phyloP scores from a whole-genome alignment of 2,329 filamentous ascomycete species.

The Sporothrix curviconia region DNA sequence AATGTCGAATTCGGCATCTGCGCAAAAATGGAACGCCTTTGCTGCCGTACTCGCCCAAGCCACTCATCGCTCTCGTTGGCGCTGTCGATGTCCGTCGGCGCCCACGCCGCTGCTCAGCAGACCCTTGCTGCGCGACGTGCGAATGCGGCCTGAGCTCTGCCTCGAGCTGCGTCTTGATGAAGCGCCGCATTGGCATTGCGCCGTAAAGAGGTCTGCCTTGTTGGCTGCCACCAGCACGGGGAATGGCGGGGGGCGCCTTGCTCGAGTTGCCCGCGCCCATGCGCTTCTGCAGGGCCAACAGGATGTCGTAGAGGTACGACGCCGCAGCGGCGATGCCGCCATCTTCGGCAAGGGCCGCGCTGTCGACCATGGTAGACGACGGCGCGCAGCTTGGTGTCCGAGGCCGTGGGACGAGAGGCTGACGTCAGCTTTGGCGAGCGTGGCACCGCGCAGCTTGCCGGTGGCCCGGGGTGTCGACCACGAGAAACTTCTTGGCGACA shows the following conservation, averaged over 20 bases:
- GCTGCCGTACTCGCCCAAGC: conserved; percentile 73
- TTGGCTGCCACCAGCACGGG: conserved; percentile 84
- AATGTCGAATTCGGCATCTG: conserved; percentile 78
- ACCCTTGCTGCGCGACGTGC: conserved; percentile 70
- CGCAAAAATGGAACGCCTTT: conserved; percentile 70
- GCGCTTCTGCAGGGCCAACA: conserved; percentile 75
- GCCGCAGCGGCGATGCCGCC: conserved; percentile 65
- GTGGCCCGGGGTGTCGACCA: conserved; percentile 90
- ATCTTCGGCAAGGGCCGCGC: conserved; percentile 55
- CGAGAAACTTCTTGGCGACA: conserved; percentile 61
- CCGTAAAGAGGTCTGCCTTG: conserved; percentile 93
- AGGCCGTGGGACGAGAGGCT: conserved; percentile 13
- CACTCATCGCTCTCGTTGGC: conserved; percentile 73
- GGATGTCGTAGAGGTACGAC: conserved; percentile 78
- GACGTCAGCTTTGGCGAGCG: conserved; percentile 46
- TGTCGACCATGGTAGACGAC: conserved; percentile 88
- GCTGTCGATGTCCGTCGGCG: conserved; percentile 38
- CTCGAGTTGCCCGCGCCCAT: conserved; percentile 29
- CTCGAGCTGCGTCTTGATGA: conserved; percentile 72
- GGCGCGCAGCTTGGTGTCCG: conserved; percentile 50
- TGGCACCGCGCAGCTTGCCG: conserved; percentile 78
- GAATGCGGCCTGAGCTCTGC: conserved; percentile 72
- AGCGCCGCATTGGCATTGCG: conserved; percentile 68
- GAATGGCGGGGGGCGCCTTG: conserved; percentile 53
- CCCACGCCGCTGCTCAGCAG: conserved; percentile 76